phyloP scores from a whole-genome alignment of 2,329 filamentous ascomycete genomes.

The Penicillium freii region DNA sequence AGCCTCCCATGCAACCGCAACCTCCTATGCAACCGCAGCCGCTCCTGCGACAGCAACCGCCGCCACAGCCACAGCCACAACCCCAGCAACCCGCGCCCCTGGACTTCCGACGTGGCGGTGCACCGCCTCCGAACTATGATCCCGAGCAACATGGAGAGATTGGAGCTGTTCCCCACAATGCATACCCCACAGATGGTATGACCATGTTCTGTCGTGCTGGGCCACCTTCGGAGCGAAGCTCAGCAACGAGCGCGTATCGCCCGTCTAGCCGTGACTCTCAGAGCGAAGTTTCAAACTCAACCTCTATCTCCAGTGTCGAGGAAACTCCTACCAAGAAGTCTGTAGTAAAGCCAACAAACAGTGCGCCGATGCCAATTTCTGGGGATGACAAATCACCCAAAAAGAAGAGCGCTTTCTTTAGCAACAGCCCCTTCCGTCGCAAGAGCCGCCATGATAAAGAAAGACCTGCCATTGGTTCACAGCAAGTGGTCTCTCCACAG shows the following conservation, averaged over 20 bases:
- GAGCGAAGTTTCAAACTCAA: conserved; percentile 87
- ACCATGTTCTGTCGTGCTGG: conserved; percentile 90
- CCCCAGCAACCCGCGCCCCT: conserved; percentile 38
- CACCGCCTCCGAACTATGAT: conserved; percentile 48
- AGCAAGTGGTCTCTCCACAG: conserved; percentile 21
- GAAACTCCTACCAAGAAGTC: conserved; percentile 66
- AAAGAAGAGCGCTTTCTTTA: conserved; percentile 83
- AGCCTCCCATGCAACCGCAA: neutral
- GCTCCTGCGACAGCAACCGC: neutral
- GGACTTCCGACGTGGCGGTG: conserved; percentile 40
- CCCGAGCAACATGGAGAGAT: conserved; percentile 65
- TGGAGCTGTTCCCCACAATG: conserved; percentile 77
- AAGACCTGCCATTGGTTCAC: conserved; percentile 35
- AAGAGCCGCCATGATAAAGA: conserved; percentile 82
- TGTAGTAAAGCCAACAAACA: conserved; percentile 61
- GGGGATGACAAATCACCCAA: conserved; percentile 60
- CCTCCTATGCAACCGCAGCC: neutral
- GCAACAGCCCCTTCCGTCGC: conserved; percentile 85
- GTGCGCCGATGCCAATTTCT: conserved; percentile 43
- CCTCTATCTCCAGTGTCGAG: conserved; percentile 83
- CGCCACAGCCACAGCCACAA: neutral
- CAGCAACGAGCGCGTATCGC: conserved; percentile 65
- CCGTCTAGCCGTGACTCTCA: conserved; percentile 83
- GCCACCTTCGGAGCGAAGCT: conserved; percentile 67
- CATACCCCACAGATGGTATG: conserved; percentile 94